phyloP scores from a whole-genome alignment of 108 stramenopile genomes.

The Nitzschia sp. region DNA sequence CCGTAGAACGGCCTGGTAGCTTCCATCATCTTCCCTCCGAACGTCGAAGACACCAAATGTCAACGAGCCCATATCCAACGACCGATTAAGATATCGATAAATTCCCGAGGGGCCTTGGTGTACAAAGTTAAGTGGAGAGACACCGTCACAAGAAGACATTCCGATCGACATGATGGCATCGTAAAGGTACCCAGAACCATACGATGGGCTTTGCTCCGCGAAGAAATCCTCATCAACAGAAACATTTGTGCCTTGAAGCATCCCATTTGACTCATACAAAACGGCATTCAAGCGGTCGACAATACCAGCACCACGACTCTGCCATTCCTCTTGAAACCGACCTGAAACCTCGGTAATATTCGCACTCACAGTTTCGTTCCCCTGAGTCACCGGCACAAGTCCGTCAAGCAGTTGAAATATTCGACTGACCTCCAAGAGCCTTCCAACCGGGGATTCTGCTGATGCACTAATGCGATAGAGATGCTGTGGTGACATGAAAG shows the following conservation, averaged over 20 bases:
- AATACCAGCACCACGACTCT: background rate
- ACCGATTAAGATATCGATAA: background rate
- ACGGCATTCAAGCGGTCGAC: background rate
- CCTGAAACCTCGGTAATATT: background rate
- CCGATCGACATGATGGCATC: constrained; percentile 1
- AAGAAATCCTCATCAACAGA: background rate
- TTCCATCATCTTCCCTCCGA: background rate
- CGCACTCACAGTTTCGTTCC: background rate
- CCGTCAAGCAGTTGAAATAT: constrained; percentile 10
- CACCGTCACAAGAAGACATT: background rate
- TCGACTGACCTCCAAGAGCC: background rate
- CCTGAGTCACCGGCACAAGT: background rate
- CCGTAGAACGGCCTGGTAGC: background rate
- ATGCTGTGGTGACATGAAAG: background rate
- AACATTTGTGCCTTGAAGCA: background rate
- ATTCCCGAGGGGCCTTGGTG: background rate
- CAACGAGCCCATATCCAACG: background rate
- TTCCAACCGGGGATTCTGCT: background rate
- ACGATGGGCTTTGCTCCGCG: background rate
- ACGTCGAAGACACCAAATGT: background rate
- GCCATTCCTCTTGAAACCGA: background rate
- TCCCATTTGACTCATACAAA: background rate
- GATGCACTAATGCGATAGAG: background rate
- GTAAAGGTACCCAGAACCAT: background rate
- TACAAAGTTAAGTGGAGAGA: background rate